Evolutionary conservation across 2,329 filamentous ascomycete species (phyloP).

Genomic region (Endocalyx cinctus): DNA sequence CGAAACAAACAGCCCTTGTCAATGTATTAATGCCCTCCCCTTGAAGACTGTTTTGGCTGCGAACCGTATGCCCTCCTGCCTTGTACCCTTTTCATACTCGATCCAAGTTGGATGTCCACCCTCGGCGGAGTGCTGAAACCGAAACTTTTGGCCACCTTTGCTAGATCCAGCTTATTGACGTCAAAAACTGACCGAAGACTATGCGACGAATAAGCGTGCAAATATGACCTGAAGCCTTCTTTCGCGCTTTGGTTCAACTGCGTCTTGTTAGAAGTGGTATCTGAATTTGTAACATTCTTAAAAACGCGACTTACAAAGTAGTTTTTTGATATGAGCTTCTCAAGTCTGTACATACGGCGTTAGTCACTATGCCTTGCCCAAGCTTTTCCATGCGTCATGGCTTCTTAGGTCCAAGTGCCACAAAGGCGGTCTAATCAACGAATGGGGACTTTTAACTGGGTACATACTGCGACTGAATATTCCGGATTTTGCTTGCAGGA

Average conservation of each 20-base stretch:
- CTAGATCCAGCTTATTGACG: conserved; percentile 74
- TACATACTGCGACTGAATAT: conserved; percentile 84
- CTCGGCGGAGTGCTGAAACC: conserved; percentile 73
- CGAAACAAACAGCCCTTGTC: too few relatives aligned
- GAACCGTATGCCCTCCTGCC: conserved; percentile 70
- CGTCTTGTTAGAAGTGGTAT: too few relatives aligned
- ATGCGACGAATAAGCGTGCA: conserved; percentile 92
- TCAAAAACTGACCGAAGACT: conserved; percentile 79
- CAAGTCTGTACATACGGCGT: too few relatives aligned
- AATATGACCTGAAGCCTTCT: conserved; percentile 79
- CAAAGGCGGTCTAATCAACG: too few relatives aligned
- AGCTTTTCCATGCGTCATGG: too few relatives aligned
- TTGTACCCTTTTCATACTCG: conserved; percentile 71
- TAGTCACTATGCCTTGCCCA: too few relatives aligned
- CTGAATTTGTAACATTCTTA: too few relatives aligned
- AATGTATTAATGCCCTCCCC: too few relatives aligned
- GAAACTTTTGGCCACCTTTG: conserved; percentile 80
- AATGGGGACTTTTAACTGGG: too few relatives aligned
- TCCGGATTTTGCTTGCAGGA: conserved; percentile 84
- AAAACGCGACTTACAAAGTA: too few relatives aligned
- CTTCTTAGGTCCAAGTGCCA: too few relatives aligned
- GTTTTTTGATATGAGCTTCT: conserved; percentile 91
- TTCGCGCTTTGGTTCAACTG: conserved; percentile 83
- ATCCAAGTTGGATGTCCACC: conserved; percentile 73
- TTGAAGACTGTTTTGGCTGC: conserved; percentile 69